Conservation (phyloP, 2,329 filamentous ascomycete genomes). For the Alternaria solani region DNA sequence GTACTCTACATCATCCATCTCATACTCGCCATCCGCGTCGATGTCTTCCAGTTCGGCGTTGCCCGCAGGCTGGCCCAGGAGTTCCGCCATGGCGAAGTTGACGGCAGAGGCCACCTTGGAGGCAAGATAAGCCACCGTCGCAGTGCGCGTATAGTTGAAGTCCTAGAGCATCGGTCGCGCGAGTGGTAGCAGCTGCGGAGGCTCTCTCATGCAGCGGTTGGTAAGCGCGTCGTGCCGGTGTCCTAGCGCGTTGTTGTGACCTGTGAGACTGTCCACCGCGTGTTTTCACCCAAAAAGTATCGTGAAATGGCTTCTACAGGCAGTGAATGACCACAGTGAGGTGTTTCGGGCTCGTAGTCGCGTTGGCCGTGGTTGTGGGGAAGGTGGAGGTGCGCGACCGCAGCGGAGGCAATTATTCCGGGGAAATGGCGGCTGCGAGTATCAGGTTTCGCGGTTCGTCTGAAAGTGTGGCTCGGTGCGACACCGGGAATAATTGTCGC, state of each 20-base stretch:
- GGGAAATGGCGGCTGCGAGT: conserved; percentile 22
- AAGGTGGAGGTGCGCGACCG: conserved; percentile 31
- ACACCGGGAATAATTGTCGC: conserved; percentile 44
- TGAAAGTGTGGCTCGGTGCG: conserved; percentile 39
- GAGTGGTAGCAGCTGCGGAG: conserved; percentile 26
- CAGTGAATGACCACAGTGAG: conserved; percentile 11
- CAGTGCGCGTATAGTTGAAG: conserved; percentile 21
- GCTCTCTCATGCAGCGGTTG: conserved; percentile 39
- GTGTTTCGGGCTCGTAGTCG: conserved; percentile 34
- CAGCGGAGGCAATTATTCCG: conserved; percentile 35
- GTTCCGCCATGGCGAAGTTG: conserved; percentile 54
- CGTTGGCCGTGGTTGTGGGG: conserved; percentile 36
- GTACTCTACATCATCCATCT: conserved; percentile 49
- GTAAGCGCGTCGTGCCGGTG: conserved; percentile 37
- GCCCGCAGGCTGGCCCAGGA: conserved; percentile 46
- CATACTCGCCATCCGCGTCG: conserved; percentile 51
- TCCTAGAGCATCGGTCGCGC: conserved; percentile 38
- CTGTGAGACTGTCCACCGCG: conserved; percentile 12
- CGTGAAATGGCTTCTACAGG: conserved; percentile 11
- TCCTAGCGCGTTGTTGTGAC: conserved; percentile 37
- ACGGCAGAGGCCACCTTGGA: conserved; percentile 52
- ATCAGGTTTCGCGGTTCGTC: conserved; percentile 45
- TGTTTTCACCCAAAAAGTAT: conserved; percentile 12
- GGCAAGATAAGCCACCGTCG: conserved; percentile 48
- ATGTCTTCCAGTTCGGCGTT: conserved; percentile 46